phyloP scores from a whole-genome alignment of 192 early-diverging fungal genomes.

The Chytriomyces sp. region DNA sequence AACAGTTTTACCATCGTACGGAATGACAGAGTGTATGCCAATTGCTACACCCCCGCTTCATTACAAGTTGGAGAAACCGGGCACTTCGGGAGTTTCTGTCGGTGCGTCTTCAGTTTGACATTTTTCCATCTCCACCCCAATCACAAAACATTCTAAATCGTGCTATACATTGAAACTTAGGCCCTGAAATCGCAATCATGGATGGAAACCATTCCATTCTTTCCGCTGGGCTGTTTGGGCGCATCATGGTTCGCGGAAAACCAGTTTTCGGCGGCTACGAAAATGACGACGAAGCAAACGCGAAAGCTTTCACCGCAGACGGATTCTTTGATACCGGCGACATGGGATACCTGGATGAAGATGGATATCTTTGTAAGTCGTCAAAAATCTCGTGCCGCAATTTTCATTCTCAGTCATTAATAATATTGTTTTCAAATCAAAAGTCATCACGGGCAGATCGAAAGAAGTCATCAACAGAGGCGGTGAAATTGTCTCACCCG shows the following conservation, averaged over 20 bases:
- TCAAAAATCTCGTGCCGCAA: neutral
- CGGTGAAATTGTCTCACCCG: conserved; percentile 87
- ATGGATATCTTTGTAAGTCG: conserved; percentile 66
- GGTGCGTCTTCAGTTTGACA: conserved; percentile 9
- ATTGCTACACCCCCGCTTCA: conserved; percentile 50
- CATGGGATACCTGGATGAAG: conserved; percentile 77
- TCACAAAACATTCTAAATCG: neutral
- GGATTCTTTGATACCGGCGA: conserved; percentile 86
- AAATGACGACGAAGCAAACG: conserved; percentile 34
- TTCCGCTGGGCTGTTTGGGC: conserved; percentile 40
- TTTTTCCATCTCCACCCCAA: neutral
- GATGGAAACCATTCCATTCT: neutral
- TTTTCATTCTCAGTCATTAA: neutral
- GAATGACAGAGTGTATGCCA: conserved; percentile 63
- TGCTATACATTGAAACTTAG: neutral
- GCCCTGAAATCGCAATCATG: conserved; percentile 11
- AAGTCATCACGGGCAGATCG: conserved; percentile 77
- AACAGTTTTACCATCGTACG: conserved; percentile 51
- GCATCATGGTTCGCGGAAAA: conserved; percentile 49
- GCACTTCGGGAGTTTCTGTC: conserved; percentile 42
- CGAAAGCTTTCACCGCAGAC: conserved; percentile 46
- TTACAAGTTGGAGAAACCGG: conserved; percentile 48
- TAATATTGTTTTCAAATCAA: too few relatives aligned
- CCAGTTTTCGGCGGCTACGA: conserved; percentile 55
- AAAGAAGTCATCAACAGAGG: conserved; percentile 92